Conservation (phyloP, 352 stramenopile species). For the Aphanomyces stellatus region DNA sequence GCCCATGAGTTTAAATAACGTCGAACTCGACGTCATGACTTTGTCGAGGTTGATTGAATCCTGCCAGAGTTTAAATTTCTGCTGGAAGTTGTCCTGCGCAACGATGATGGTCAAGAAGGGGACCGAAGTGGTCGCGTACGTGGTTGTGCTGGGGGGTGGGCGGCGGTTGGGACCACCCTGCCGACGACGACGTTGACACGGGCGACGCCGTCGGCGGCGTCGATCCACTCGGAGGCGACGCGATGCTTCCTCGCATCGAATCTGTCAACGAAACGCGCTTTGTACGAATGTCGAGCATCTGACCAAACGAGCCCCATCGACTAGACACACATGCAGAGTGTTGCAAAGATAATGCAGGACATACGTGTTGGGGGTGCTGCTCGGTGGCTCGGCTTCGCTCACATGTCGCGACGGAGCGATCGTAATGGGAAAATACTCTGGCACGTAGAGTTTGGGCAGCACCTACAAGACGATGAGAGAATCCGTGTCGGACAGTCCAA, state of each 20-base stretch:
- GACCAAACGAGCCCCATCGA: constrained; percentile 7
- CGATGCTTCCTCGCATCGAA: background rate
- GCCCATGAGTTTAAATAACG: background rate
- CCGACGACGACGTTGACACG: background rate
- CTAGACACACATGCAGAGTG: too few species aligned
- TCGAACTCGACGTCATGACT: background rate
- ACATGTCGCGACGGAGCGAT: background rate
- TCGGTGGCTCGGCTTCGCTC: background rate
- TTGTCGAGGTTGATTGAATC: constrained; percentile 12
- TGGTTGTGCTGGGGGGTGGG: background rate
- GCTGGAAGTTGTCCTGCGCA: constrained; percentile 4
- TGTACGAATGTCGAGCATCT: constrained; percentile 9
- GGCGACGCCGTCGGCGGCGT: background rate
- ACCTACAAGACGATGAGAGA: background rate
- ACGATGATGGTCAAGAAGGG: background rate
- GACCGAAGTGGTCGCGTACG: background rate
- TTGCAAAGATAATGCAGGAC: too few species aligned
- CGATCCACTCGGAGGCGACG: too few species aligned
- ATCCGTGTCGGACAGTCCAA: background rate
- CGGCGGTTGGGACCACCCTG: background rate
- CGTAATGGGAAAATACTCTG: constrained; percentile 4
- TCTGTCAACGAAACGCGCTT: constrained; percentile 2
- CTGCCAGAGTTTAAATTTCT: constrained; percentile 5
- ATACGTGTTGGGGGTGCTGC: background rate
- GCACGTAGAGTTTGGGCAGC: constrained; percentile 1